Conservation (phyloP, 495 filamentous ascomycete genomes). For the Aspergillus saccharolyticus region DNA sequence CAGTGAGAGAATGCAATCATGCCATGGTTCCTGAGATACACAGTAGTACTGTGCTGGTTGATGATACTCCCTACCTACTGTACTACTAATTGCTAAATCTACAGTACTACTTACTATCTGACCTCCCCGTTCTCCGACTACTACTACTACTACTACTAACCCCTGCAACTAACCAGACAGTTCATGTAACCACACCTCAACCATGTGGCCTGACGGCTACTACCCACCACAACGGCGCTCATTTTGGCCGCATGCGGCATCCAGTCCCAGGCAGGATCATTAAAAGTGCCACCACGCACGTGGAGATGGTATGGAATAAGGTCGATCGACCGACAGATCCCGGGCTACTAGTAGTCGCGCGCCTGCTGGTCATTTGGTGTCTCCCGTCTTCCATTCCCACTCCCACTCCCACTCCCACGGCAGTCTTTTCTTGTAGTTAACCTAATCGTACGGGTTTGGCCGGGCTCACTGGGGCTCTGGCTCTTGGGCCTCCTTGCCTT, state of each 20-base stretch:
- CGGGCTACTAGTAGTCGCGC: conserved; percentile 13
- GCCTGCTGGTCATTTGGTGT: too few relatives aligned
- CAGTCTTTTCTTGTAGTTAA: too few relatives aligned
- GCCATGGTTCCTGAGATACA: background rate
- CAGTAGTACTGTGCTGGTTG: background rate
- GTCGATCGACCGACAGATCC: conserved; percentile 18
- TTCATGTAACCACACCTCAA: too few relatives aligned
- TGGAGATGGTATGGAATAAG: conserved; percentile 14
- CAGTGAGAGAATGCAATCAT: background rate
- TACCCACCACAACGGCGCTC: conserved; percentile 1
- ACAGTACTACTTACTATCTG: too few relatives aligned
- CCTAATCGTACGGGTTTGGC: too few relatives aligned
- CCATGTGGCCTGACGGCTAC: conserved; percentile 3
- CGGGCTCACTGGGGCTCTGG: background rate
- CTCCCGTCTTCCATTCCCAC: too few relatives aligned
- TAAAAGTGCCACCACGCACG: conserved; percentile 26
- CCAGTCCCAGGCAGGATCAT: conserved; percentile 27
- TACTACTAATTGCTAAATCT: too few relatives aligned
- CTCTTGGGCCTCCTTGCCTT: background rate
- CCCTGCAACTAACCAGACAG: too few relatives aligned
- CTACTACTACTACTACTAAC: too few relatives aligned
- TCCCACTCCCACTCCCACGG: too few relatives aligned
- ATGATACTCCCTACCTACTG: too few relatives aligned
- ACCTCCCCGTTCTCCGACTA: too few relatives aligned
- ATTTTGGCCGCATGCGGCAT: conserved; percentile 4